Conservation (phyloP, 208 protist species). For the Leptomonas seymouri region DNA sequence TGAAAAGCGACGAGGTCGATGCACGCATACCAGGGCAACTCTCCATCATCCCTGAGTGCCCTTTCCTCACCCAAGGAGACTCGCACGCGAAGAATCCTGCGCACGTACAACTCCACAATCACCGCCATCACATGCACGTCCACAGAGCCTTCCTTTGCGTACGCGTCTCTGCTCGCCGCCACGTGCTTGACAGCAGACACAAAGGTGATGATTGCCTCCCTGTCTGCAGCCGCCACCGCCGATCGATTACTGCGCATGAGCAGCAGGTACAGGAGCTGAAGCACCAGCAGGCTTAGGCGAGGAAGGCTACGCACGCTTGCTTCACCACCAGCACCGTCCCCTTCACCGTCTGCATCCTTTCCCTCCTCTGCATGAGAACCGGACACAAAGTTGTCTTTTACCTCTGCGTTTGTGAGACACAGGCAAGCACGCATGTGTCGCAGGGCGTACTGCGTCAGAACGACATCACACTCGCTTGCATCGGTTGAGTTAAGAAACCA, state of each 20-base stretch:
- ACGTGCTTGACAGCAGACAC: background rate
- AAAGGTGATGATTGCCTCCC: constrained; percentile 29
- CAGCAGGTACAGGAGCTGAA: constrained; percentile 48
- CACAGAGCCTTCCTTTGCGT: background rate
- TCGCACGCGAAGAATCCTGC: background rate
- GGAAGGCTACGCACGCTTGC: background rate
- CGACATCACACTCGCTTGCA: constrained; percentile 9
- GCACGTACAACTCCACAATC: constrained; percentile 1
- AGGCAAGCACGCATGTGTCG: constrained; percentile 31
- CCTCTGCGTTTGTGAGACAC: constrained; percentile 10
- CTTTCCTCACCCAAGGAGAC: no score
- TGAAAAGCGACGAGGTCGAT: constrained; percentile 3
- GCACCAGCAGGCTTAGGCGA: constrained; percentile 7
- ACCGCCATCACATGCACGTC: constrained; percentile 18
- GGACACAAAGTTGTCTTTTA: background rate
- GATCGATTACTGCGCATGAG: constrained; percentile 42
- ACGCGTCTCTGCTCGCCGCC: background rate
- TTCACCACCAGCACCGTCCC: background rate
- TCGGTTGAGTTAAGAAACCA: constrained; percentile 11
- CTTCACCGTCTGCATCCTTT: background rate
- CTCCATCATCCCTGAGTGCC: no score
- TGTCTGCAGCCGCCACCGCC: constrained; percentile 37
- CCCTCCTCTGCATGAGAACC: background rate
- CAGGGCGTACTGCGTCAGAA: constrained; percentile 26
- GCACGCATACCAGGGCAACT: background rate